Base-by-base conservation (phyloP, 148 eudicot species). In the Silene conica region DNA sequence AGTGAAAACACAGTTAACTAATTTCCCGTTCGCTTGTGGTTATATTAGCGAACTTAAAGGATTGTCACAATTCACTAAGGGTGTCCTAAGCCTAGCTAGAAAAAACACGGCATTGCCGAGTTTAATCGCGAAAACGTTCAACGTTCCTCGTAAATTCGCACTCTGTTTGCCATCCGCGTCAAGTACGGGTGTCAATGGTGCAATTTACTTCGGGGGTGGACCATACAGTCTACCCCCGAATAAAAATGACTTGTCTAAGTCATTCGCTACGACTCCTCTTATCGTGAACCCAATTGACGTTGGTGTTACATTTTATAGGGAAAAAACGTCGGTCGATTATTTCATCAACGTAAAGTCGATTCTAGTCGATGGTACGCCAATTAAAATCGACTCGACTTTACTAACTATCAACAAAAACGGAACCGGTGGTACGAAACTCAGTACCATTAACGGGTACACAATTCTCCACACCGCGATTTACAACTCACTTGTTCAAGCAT, bases 141-240 rank as follows among this genome's bases (percentile, higher is more conserved):
- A 76, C 1, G 77, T 83, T 9, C 78, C 69, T 6, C 67, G 54
- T 6, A 85, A 74, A 60, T 85, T 85, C 11, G 84, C 84, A 0
- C 65, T 85, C 20, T 85, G 86, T 65, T 72, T 83, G 58, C 83
- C 79, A 2, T 76, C 82, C 4, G 79, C 86, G 0, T 61, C 82
- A 4, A 43, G 23, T 0, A 34, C 73, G 0, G 68, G 75, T 8
- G 4, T 45, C 15, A 82, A 73, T 2, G 90, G 89, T 12, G 82
- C 71, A 7, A 50, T 85, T 0, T 85, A 78, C 55, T 89, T 89
- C 23, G 89, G 92, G 0, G 81, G 85, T 3, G 87, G 87, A 5
- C 87, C 89, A 0, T 84, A 86, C 50, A 26, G 57, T 26, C 63
- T 82, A 19, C 80, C 78, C n/a, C 84, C 84, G 0, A 60, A 20